Percentiles rank a stretch among this genome's conserved stretches.
These are phyloP conservation scores for Pistacia integerrima DNA, from an alignment of 345 rosid genomes.

Conservation along the genomic window DNA sequence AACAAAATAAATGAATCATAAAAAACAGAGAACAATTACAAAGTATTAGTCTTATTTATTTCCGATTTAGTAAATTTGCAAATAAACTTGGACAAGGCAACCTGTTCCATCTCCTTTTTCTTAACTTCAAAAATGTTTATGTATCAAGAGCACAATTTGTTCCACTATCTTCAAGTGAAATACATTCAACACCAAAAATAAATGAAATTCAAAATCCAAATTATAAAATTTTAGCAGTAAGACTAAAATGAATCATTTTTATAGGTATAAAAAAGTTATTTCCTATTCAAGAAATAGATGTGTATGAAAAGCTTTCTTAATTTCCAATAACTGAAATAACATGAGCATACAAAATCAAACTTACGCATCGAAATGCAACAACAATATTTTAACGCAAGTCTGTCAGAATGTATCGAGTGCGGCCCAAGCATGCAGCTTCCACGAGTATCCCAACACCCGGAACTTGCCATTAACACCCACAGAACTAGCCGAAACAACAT, in stretches of 20 bases:
- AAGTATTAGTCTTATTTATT: too few species aligned
- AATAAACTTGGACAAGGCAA: too few species aligned
- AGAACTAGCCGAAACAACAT: conserved; percentile 54
- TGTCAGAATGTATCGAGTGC: conserved; percentile 62
- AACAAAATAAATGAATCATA: too few species aligned
- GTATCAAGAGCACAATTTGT: too few species aligned
- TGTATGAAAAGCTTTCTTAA: not conserved
- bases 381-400: conserved; percentile 45
- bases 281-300: not conserved
- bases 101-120: too few species aligned
- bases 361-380: not conserved
- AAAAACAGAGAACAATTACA: too few species aligned
- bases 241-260: too few species aligned
- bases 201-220: not conserved
- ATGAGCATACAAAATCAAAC: not conserved
- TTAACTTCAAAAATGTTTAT: too few species aligned
- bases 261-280: not conserved
- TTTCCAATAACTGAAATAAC: not conserved
- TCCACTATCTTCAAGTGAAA: too few species aligned
- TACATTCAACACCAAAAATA: too few species aligned
- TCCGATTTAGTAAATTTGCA: too few species aligned
- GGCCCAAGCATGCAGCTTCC: conserved; percentile 78
- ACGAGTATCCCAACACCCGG: conserved; percentile 70
- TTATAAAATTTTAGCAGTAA: too few species aligned
- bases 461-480: conserved; percentile 54